Evolutionary conservation across 305 asterid species (phyloP).

Genomic region (Fraxinus nigra): DNA sequence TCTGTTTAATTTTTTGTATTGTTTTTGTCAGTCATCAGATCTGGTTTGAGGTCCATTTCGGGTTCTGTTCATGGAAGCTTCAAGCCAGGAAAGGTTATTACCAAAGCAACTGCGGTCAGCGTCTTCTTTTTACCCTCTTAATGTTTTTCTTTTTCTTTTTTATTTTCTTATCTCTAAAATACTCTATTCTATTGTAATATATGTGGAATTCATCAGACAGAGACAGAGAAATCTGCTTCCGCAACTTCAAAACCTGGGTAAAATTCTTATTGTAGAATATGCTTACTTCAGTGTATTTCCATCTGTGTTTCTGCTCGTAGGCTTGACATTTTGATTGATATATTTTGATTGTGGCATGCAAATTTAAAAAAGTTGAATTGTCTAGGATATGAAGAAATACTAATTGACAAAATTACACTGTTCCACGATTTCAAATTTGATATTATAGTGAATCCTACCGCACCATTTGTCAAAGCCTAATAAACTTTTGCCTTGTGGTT

Average conservation of each 20-base stretch:
- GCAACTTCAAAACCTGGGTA: conserved; percentile 37
- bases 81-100: background rate
- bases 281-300: background rate
- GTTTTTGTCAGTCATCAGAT: conserved; percentile 25
- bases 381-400: background rate
- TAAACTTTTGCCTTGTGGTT: background rate
- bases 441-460: background rate
- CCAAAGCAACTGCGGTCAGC: conserved; percentile 9
- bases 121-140: background rate
- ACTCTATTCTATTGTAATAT: background rate
- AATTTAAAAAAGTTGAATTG: background rate
- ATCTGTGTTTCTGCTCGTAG: background rate
- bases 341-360: background rate
- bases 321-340: background rate
- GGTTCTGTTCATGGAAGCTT: conserved; percentile 16
- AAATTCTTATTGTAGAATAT: background rate
- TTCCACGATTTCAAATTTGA: background rate
- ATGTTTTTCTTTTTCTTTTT: background rate
- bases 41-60: conserved; percentile 23
- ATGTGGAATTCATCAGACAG: conserved; percentile 21
- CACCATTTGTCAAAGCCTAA: background rate
- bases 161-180: background rate
- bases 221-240: conserved; percentile 29
- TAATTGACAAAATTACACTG: background rate
- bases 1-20: background rate